phyloP scores from a whole-genome alignment of 306 rosid genomes.

The Quercus parvula region DNA sequence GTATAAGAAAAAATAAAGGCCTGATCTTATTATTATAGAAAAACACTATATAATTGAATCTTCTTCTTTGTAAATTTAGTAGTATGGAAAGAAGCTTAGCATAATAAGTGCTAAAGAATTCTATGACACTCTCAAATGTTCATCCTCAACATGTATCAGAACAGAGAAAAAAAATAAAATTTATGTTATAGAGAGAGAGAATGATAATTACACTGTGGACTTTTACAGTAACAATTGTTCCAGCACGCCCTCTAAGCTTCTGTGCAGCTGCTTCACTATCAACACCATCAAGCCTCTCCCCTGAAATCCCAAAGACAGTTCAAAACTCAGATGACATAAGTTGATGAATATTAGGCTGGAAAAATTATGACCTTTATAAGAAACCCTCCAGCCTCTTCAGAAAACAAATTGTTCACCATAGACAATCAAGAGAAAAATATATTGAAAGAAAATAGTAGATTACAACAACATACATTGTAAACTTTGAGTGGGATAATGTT shows the following conservation, averaged over 20 bases:
- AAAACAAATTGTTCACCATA: not conserved
- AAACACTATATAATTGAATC: not conserved
- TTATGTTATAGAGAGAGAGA: constrained; percentile 16
- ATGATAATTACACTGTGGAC: constrained; percentile 39
- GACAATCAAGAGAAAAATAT: not conserved
- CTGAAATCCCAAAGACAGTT: constrained; percentile 36
- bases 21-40: not conserved
- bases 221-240: constrained; percentile 81
- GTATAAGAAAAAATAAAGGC: not conserved
- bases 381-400: not conserved
- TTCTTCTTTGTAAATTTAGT: not conserved
- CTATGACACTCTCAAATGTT: not conserved
- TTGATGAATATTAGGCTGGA: not conserved
- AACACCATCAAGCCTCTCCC: constrained; percentile 78
- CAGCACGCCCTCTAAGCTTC: constrained; percentile 86
- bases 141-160: not conserved
- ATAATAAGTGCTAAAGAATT: not conserved
- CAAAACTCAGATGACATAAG: constrained; percentile 6
- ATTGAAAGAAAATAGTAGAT: not conserved
- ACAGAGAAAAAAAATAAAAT: not conserved
- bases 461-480: not conserved
- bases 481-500: no score
- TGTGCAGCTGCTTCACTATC: constrained; percentile 80
- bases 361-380: not conserved
- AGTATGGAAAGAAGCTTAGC: not conserved